A percentile compares a stretch with the other conserved stretches of the same genome.
These are phyloP conservation scores for Fusarium clavum DNA, from an alignment of 2,329 filamentous ascomycete genomes.

Conservation along the genomic window DNA sequence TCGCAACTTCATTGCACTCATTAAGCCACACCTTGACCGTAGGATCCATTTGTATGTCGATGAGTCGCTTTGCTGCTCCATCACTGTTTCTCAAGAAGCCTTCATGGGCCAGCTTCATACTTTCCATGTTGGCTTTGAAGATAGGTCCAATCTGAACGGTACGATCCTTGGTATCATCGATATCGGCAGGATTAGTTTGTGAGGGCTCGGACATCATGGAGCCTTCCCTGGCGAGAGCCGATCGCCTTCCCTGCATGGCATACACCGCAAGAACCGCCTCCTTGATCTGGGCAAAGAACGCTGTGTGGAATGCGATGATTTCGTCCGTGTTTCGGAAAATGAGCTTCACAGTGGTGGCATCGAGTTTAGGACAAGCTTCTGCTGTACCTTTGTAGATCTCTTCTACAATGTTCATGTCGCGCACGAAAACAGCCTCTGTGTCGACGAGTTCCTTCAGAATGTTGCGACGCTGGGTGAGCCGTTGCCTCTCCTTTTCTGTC, in stretches of 20 bases:
- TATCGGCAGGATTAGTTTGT: slow-evolving; percentile 54
- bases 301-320: slow-evolving; percentile 86
- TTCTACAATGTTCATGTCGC: slow-evolving; percentile 96
- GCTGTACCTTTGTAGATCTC: slow-evolving; percentile 98
- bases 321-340: slow-evolving; percentile 95
- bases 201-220: slow-evolving; percentile 56
- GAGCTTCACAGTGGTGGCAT: slow-evolving; percentile 84
- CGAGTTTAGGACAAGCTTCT: slow-evolving; percentile 81
- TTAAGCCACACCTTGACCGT: slow-evolving; percentile 86
- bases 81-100: slow-evolving; percentile 73
- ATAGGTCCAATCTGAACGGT: slow-evolving; percentile 64
- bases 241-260: slow-evolving; percentile 66
- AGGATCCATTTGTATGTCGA: slow-evolving; percentile 71
- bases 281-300: slow-evolving; percentile 83
- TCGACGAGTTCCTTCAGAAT: slow-evolving; percentile 93
- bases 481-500: slow-evolving; percentile 70
- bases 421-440: slow-evolving; percentile 89
- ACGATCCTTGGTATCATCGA: slow-evolving; percentile 65
- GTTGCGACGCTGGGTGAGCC: slow-evolving; percentile 83
- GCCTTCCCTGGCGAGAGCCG: slow-evolving; percentile 56
- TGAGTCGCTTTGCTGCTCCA: slow-evolving; percentile 69
- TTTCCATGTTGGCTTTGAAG: slow-evolving; percentile 67
- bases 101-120: slow-evolving; percentile 71
- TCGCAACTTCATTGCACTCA: slow-evolving; percentile 91
- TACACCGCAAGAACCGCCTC: slow-evolving; percentile 84